Base-by-base conservation (phyloP, 306 rosid species). In the Quercus ilex region DNA sequence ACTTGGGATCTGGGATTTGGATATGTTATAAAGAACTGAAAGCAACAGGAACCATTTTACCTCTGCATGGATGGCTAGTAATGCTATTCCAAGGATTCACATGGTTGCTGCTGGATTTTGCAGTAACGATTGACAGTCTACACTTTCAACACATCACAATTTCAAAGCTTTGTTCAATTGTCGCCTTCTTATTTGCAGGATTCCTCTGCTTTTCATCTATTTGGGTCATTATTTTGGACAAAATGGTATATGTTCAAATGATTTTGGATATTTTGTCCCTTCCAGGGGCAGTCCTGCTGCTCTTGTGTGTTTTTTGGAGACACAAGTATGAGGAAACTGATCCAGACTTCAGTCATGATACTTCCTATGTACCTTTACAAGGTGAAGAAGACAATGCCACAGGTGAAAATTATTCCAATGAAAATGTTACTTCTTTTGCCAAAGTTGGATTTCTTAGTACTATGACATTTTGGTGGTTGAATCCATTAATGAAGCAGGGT, bases 401-500 rank as follows among this genome's bases (percentile, higher is more conserved):
- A 49, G 1, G 53, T 49, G 53, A 81, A 83, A 75, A 55, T n/a
- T 84, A 72, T 78, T 79, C 81, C 52, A 28, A 35, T 56, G 17
- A 53, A 56, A 64, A 59, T 51, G 87, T 85, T 26, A 89, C 96
- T 6, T 87, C 81, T 35, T 89, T 90, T 80, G 79, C 90, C 60
- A 77, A 83, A 77, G 90, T 94, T 75, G 97, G 98, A 77, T 76
- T 83, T 79, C 77, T 89, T 41, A 89, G 78, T 69, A 85, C 38
- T 65, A 73, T 87, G 74, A 77, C 93, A 41, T 88, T 92, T 78
- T 89, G 94, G 98, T 94, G 98, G 98, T 59, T 94, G 79, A 90
- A 94, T 80, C 65, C 96, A 43, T 77, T 94, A 87, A 90, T 94
- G 98, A 90, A 85, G 82, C 82, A 6, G 75, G 98, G 98, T 3